Conservation (phyloP, 1,284 basidiomycete species). For the Cryptococcus sp. region DNA sequence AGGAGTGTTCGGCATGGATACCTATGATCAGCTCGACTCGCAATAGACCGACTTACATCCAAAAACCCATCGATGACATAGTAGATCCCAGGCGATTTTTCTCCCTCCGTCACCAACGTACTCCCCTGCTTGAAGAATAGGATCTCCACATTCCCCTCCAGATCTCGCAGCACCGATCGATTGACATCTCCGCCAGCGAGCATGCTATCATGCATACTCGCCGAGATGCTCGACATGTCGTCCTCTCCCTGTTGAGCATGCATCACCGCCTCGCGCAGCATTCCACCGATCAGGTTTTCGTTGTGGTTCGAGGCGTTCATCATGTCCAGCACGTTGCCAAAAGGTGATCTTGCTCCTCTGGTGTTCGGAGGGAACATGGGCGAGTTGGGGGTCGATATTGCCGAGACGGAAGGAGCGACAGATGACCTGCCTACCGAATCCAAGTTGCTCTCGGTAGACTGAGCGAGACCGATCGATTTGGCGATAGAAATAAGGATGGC, state of each 20-base stretch:
- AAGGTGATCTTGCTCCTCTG: constrained; percentile 56
- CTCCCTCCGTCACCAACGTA: constrained; percentile 81
- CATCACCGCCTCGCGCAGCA: constrained; percentile 49
- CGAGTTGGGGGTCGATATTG: constrained; percentile 38
- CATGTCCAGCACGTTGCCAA: constrained; percentile 76
- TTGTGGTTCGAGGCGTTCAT: constrained; percentile 44
- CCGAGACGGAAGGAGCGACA: constrained; percentile 31
- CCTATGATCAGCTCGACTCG: constrained; percentile 5
- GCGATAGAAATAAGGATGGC: constrained; percentile 97
- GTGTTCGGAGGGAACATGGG: constrained; percentile 39
- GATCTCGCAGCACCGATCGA: constrained; percentile 51
- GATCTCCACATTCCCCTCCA: constrained; percentile 96
- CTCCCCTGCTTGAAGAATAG: constrained; percentile 85
- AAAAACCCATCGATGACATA: constrained; percentile 98
- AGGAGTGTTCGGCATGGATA: constrained; percentile 17
- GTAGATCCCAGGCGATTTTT: constrained; percentile 72
- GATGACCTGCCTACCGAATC: constrained; percentile 21
- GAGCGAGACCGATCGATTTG: constrained; percentile 92
- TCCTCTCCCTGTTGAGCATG: constrained; percentile 79
- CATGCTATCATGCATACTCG: constrained; percentile 51
- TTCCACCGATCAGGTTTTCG: constrained; percentile 58
- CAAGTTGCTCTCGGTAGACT: constrained; percentile 54
- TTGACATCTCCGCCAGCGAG: constrained; percentile 22
- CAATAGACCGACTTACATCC: constrained; percentile 58
- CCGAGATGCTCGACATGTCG: constrained; percentile 49